Base-by-base conservation (phyloP, 768 basidiomycete species). In the Podaxis carcinomalis region DNA sequence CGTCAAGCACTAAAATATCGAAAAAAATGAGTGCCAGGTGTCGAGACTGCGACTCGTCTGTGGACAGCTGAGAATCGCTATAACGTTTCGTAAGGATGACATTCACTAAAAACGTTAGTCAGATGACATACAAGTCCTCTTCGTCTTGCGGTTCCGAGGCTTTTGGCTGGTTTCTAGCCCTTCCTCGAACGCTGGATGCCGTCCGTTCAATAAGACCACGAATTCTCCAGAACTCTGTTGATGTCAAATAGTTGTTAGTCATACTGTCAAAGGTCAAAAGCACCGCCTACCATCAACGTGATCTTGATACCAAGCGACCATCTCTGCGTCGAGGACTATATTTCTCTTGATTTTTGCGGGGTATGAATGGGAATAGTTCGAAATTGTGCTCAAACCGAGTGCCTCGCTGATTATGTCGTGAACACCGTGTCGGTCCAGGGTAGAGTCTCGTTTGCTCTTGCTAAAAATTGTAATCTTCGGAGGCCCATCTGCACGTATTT, bases 21-120 rank as follows among this genome's bases (percentile, higher is more conserved):
- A 95, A 97, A 75, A 94, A 95, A 11, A 93, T 87, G 16, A 96
- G 79, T 19, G 85, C 90, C 5, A 95, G 83, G 62, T 87, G 88
- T 1, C 85, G 80, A 9, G 61, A 68, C 37, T 73, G 73, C 21
- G 75, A 68, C 28, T 68, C 66, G 63, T 68, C 64, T 62, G 73
- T 62, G 9, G 73, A 76, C 21, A 44, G 57, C 51, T 71, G 73
- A 9, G 74, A 70, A 55, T 62, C 62, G 27, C 70, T 72, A 25
- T 40, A 65, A 3, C 55, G 53, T 7, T 54, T 9, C 27, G 19
- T 60, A 46, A n/a, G 27, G 2, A 23, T 11, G 27, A 11, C 23
- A 13, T 39, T 11, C 19, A 37, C 19, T 7, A 9, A 44, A 6
- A 19, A 7, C 16, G 6, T n/a, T 44, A n/a, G 42, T 44, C 42